Evolutionary conservation across 1,284 basidiomycete species (phyloP).

Genomic region (Prillingera fragicola): DNA sequence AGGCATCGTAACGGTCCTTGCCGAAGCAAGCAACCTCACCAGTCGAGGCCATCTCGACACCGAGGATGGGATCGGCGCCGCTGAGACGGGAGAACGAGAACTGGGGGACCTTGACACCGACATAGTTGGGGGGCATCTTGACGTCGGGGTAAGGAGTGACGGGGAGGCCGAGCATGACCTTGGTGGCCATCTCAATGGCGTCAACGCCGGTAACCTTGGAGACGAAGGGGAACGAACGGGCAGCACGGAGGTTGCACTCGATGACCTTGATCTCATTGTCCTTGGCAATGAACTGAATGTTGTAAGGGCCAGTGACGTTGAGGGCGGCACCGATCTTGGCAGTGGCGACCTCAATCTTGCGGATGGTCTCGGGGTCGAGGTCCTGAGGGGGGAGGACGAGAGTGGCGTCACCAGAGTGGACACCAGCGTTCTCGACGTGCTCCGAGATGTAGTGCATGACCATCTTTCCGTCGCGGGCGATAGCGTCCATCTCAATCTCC

Average conservation of each 20-base stretch:
- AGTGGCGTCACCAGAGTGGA: conserved; percentile 95
- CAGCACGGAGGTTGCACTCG: conserved; percentile 96
- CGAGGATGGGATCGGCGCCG: conserved; percentile 95
- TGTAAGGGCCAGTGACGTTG: conserved; percentile 97
- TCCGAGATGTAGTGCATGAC: conserved; percentile 99
- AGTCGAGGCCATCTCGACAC: conserved; percentile 99
- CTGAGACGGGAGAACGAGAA: conserved; percentile 95
- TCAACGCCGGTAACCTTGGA: conserved; percentile 97
- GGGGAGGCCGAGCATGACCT: conserved; percentile 89
- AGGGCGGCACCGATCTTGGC: conserved; percentile 96
- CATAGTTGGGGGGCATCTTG: conserved; percentile 82
- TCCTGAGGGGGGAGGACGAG: conserved; percentile 97
- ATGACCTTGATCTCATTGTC: conserved; percentile 99
- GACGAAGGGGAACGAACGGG: conserved; percentile 97
- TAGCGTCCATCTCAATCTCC: conserved; percentile 99
- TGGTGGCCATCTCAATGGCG: conserved; percentile 96
- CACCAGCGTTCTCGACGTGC: conserved; percentile 98
- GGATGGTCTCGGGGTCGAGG: conserved; percentile 90
- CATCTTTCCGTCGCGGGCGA: conserved; percentile 94
- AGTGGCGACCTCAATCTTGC: conserved; percentile 92
- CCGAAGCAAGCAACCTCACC: conserved; percentile 99
- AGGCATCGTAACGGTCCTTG: conserved; percentile 95
- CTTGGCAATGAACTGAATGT: conserved; percentile 99
- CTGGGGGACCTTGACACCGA: conserved; percentile 97
- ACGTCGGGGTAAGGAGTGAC: conserved; percentile 86